Evolutionary conservation across 2,329 filamentous ascomycete genomes (phyloP), one percentile per base, ranked within the genome.

Genomic region (Emmonsiellopsis sp.): DNA sequence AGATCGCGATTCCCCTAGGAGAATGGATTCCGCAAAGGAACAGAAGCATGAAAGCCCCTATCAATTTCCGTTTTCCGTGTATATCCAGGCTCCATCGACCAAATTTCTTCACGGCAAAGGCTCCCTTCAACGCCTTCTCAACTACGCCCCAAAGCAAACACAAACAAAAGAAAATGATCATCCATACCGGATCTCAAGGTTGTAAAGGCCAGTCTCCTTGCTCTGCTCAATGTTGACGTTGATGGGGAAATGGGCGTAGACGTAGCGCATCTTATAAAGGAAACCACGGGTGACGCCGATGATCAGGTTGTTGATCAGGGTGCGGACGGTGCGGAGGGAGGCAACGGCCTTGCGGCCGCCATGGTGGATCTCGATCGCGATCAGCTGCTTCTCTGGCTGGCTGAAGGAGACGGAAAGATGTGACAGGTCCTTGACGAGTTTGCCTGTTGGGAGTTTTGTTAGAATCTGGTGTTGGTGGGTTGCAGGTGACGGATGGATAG

Each of bases 201-300:
- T 87, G 73, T 71, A 87, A 67, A 85, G 77, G 65, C 85, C 91
- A 61, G 88, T 93, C 80, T 97, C 93, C 71, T 76, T 74, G 84
- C 92, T 92, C 87, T 96, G 91, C 70, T 95, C 90, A 66, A 98
- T 77, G 83, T 96, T 97, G 81, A 98, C 92, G 84, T 98, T 98
- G 89, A 98, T 98, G 78, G 93, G 93, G 75, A 98, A 98, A 86
- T 98, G 93, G 75, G 93, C 93, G 77, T 98, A 98, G 78, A 98
- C 93, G 82, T 98, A 98, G 72, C 94, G 89, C 92, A 98, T 97
- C 88, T 98, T 98, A 87, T 98, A 98, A 82, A 94, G 94, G 88
- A 87, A 98, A 67, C 93, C 93, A 83, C 92, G 95, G 75, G 93
- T 98, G 65, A 98, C 93, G 77, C 93, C 93, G 69, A 91, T 85